Evolutionary conservation across 805 yeast species (phyloP).

Genomic region (Suhomyces faveliae): DNA sequence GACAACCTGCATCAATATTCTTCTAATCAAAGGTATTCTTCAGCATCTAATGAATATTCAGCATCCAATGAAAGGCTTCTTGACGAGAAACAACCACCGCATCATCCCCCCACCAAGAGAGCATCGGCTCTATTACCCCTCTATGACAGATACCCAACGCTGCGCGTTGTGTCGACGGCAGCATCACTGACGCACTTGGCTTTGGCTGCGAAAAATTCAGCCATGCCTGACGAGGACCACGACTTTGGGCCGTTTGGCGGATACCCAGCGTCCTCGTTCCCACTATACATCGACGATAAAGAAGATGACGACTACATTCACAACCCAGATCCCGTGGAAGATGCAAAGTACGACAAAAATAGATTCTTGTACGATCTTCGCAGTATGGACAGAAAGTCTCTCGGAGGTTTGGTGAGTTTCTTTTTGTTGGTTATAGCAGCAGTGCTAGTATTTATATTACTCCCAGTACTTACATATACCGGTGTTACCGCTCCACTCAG

Average conservation of each 20-base stretch:
- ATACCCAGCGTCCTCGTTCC: slow-evolving; percentile 90
- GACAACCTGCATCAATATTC: neutral
- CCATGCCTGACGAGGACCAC: slow-evolving; percentile 36
- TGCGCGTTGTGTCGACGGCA: slow-evolving; percentile 57
- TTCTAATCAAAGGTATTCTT: no score
- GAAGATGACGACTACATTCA: slow-evolving; percentile 94
- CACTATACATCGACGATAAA: slow-evolving; percentile 85
- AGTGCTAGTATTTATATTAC: slow-evolving; percentile 67
- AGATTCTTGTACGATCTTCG: slow-evolving; percentile 64
- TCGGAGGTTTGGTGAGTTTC: slow-evolving; percentile 60
- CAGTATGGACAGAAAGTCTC: slow-evolving; percentile 60
- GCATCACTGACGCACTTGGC: slow-evolving; percentile 18
- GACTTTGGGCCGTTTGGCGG: slow-evolving; percentile 95
- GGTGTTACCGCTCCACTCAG: slow-evolving; percentile 47
- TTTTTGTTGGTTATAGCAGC: slow-evolving; percentile 58
- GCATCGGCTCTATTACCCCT: neutral
- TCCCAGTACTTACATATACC: slow-evolving; percentile 83
- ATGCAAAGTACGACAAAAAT: slow-evolving; percentile 78
- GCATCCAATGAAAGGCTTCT: neutral
- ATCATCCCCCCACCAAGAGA: neutral
- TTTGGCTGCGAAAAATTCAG: slow-evolving; percentile 7
- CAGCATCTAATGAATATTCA: no score
- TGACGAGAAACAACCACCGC: neutral
- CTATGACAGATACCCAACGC: slow-evolving; percentile 61
- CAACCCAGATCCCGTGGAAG: slow-evolving; percentile 93